These are phyloP conservation scores for Rubia balearica DNA, from an alignment of 305 asterid species.

Conservation along the genomic window DNA sequence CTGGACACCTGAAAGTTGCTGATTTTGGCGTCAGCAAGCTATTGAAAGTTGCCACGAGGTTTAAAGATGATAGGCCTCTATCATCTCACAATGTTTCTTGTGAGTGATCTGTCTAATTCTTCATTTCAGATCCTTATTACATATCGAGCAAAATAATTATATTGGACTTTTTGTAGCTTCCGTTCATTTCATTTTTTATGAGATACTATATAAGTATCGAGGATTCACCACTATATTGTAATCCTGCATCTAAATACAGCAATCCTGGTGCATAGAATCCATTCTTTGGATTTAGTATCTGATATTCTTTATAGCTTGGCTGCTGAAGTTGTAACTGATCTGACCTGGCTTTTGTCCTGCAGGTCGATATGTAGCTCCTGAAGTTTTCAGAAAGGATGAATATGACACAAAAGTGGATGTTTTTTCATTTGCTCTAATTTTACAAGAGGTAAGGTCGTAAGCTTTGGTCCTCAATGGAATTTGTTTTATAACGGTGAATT, in stretches of 20 bases:
- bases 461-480: not conserved
- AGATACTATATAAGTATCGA: not conserved
- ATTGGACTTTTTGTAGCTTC: conserved; percentile 4
- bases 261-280: not conserved
- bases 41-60: conserved; percentile 54
- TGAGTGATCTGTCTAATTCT: conserved; percentile 31
- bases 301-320: not conserved
- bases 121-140: not conserved
- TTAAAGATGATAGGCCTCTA: conserved; percentile 61
- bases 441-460: conserved; percentile 64
- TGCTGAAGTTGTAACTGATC: not conserved
- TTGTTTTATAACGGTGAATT: not conserved
- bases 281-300: not conserved
- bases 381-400: conserved; percentile 77
- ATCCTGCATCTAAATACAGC: not conserved
- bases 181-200: not conserved
- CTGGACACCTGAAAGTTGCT: conserved; percentile 94
- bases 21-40: conserved; percentile 93
- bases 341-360: conserved; percentile 14
- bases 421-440: conserved; percentile 82
- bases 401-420: conserved; percentile 95
- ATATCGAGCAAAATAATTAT: not conserved
- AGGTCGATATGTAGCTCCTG: conserved; percentile 97
- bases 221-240: not conserved
- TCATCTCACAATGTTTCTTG: conserved; percentile 49